Evolutionary conservation across 2,329 filamentous ascomycete genomes (phyloP), one percentile per base, ranked within the genome.

Genomic region (Rutstroemia sp.): DNA sequence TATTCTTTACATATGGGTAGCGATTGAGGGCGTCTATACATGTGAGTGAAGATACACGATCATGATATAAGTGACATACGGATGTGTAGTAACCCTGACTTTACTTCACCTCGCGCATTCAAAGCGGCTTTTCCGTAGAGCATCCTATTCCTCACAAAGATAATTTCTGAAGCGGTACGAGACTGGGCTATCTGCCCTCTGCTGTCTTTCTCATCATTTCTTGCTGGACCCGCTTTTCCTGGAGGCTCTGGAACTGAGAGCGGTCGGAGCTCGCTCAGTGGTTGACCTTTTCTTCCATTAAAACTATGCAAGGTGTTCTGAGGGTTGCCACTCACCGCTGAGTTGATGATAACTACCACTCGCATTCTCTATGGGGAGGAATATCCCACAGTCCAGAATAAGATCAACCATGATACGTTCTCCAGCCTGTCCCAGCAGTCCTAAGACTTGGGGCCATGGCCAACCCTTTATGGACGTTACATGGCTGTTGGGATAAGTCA

Each of bases 141-240:
- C 77, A 96, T 95, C 19, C 90, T 83, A 66, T 82, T 90, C 58
- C 92, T 85, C 48, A 92, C 82, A 65, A 99, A 87, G 1, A 76
- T 73, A 57, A 97, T 90, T 16, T 83, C 61, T 9, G 62, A 62
- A 41, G 65, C 80, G 42, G 79, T 80, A 9, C 77, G 75, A n/a
- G 55, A 10, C 8, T 46, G 14, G 37, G 10, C 2, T 19, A 10
- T 7, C 49, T 38, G 41, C 25, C 18, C 10, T 34, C 12, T 12
- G 30, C 23, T 16, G 34, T 42, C 14, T 42, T 42, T 25, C 8
- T 42, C 45, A 23, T 7, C 12, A 2, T 12, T 21, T 41, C 25
- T 2, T 18, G 56, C 23, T 48, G 38, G 23, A 39, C 42, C 47
- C 18, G 19, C 7, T 14, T 18, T 45, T 27, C 19, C 45, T 38